A percentile compares a stretch with the other conserved stretches of the same genome.
phyloP scores from a whole-genome alignment of 2,329 filamentous ascomycete genomes.

The Pezicula radicicola region DNA sequence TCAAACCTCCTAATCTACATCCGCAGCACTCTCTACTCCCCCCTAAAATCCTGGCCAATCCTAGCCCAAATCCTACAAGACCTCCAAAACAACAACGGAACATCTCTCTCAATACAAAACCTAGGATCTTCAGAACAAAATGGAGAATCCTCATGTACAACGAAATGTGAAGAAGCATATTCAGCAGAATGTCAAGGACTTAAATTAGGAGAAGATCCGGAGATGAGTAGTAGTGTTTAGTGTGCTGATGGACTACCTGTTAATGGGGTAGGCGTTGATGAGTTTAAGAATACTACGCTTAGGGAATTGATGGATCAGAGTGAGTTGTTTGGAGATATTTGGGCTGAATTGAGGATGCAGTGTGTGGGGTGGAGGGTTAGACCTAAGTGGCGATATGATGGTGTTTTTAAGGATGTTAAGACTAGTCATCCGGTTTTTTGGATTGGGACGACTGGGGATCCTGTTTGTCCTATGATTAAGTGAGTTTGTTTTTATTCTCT shows the following conservation, averaged over 20 bases:
- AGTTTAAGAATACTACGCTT: not conserved
- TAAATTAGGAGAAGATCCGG: not conserved
- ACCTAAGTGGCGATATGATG: not conserved
- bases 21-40: not conserved
- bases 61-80: not conserved
- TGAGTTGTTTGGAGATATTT: not conserved
- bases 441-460: not conserved
- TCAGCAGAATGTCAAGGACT: not conserved
- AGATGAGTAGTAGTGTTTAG: not conserved
- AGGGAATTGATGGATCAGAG: not conserved
- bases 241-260: not conserved
- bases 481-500: not conserved
- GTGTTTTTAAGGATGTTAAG: not conserved
- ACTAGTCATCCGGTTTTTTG: not conserved
- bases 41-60: not conserved
- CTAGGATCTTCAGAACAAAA: not conserved
- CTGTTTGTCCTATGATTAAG: not conserved
- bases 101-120: not conserved
- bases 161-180: not conserved
- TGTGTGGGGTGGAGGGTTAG: not conserved
- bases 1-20: not conserved
- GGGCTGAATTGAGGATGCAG: not conserved
- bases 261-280: not conserved
- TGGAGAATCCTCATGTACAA: not conserved
- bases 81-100: not conserved